These are phyloP conservation scores for Scleroderma bovista DNA, from an alignment of 768 basidiomycete genomes.

Conservation along the genomic window DNA sequence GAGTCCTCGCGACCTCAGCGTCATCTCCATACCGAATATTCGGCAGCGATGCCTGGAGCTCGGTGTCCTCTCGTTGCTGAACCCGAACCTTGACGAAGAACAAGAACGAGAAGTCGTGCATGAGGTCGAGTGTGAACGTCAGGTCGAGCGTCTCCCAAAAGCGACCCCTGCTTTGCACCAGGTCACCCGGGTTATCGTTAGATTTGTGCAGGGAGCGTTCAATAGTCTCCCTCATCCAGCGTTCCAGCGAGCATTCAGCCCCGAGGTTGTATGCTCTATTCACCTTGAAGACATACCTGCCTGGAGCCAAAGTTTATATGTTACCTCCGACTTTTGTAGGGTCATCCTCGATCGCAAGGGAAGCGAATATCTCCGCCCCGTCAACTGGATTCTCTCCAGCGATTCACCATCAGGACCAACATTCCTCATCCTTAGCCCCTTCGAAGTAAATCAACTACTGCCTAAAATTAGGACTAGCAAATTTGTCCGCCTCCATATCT, in stretches of 20 bases:
- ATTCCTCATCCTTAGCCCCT: slow-evolving; percentile 31
- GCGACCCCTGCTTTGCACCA: background rate
- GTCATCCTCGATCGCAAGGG: background rate
- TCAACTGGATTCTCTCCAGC: slow-evolving; percentile 12
- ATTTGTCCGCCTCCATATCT: slow-evolving; percentile 32
- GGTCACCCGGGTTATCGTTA: background rate
- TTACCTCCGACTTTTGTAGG: background rate
- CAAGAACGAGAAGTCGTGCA: slow-evolving; percentile 39
- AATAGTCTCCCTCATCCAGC: background rate
- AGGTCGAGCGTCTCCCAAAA: slow-evolving; percentile 30
- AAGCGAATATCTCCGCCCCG: slow-evolving; percentile 8
- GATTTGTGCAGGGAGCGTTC: background rate
- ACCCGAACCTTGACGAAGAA: slow-evolving; percentile 32
- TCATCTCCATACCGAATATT: background rate
- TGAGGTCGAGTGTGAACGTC: slow-evolving; percentile 34
- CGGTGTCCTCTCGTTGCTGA: slow-evolving; percentile 11
- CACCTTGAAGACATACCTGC: background rate
- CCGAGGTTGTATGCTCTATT: background rate
- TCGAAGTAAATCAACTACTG: slow-evolving; percentile 33
- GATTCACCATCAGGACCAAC: slow-evolving; percentile 1
- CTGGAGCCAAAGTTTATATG: background rate
- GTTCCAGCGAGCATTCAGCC: background rate
- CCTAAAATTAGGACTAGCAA: slow-evolving; percentile 28
- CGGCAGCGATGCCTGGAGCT: background rate
- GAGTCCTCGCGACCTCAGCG: background rate